These are phyloP conservation scores for Wickerhamiella australiensis DNA, from an alignment of 805 yeast genomes.

Conservation along the genomic window DNA sequence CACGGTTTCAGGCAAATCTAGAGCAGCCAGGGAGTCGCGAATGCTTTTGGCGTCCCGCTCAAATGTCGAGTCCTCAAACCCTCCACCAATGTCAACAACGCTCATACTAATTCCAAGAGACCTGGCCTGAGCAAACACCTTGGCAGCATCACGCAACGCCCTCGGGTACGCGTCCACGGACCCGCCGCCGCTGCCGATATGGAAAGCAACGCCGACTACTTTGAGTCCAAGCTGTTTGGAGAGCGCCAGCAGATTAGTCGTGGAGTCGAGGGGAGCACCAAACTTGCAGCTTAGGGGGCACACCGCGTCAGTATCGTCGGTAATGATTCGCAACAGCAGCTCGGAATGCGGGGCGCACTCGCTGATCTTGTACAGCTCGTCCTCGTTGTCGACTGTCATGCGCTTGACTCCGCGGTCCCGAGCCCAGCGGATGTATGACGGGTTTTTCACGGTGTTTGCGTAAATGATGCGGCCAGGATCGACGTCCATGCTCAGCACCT, in stretches of 20 bases:
- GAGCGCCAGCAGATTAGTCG: conserved; percentile 42
- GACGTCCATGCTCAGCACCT: conserved; percentile 50
- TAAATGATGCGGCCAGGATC: conserved; percentile 59
- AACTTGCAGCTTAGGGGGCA: conserved; percentile 81
- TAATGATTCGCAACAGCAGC: conserved; percentile 66
- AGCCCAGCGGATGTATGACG: conserved; percentile 68
- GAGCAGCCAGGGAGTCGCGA: conserved; percentile 38
- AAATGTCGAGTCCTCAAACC: conserved; percentile 56
- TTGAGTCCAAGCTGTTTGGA: conserved; percentile 52
- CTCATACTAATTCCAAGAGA: conserved; percentile 38
- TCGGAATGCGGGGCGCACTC: conserved; percentile 56
- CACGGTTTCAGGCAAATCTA: conserved; percentile 42
- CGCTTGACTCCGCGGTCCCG: conserved; percentile 40
- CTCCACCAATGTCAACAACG: conserved; percentile 85
- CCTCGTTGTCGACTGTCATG: conserved; percentile 83
- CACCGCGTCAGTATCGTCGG: conserved; percentile 80
- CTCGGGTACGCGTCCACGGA: conserved; percentile 50
- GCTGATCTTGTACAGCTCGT: conserved; percentile 66
- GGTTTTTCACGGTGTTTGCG: conserved; percentile 92
- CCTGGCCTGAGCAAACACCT: conserved; percentile 50
- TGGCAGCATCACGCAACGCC: conserved; percentile 41
- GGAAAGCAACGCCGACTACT: conserved; percentile 83
- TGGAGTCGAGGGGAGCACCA: conserved; percentile 58
- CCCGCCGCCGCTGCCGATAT: conserved; percentile 80
- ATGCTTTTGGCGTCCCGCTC: conserved; percentile 46